Conservation (phyloP, 805 yeast species). For the Hanseniaspora meyeri region DNA sequence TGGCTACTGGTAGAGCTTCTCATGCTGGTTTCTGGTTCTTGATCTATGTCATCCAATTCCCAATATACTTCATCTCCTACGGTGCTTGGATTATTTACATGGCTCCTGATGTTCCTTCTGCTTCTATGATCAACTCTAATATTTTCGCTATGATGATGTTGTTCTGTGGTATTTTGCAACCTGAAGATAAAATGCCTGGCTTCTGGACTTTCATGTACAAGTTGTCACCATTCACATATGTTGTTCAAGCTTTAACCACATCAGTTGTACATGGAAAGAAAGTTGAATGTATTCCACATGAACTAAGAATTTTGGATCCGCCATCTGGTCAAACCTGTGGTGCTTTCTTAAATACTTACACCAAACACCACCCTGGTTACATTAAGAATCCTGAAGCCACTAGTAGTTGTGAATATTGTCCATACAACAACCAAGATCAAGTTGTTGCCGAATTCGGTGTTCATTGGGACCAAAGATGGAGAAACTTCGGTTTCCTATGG, state of each 20-base stretch:
- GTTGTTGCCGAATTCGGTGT: slow-evolving; percentile 39
- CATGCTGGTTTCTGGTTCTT: slow-evolving; percentile 44
- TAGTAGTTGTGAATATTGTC: slow-evolving; percentile 49
- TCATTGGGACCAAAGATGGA: slow-evolving; percentile 44
- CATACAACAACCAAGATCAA: slow-evolving; percentile 42
- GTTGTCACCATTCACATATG: slow-evolving; percentile 38
- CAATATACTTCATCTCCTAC: slow-evolving; percentile 38
- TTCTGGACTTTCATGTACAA: slow-evolving; percentile 41
- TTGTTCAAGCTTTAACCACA: slow-evolving; percentile 33
- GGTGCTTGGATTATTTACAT: slow-evolving; percentile 40
- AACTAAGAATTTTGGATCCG: slow-evolving; percentile 31
- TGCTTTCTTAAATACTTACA: slow-evolving; percentile 29
- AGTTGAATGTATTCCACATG: slow-evolving; percentile 30
- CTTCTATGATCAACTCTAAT: slow-evolving; percentile 32
- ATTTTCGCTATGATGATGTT: slow-evolving; percentile 43
- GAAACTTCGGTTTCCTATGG: slow-evolving; percentile 49
- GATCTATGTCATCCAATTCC: slow-evolving; percentile 38
- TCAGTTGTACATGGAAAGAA: slow-evolving; percentile 31
- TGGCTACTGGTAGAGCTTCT: slow-evolving; percentile 33
- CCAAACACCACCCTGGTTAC: slow-evolving; percentile 34
- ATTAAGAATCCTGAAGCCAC: slow-evolving; percentile 35
- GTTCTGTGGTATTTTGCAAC: slow-evolving; percentile 43
- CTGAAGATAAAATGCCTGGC: slow-evolving; percentile 33
- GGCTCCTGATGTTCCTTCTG: slow-evolving; percentile 34
- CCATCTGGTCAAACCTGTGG: slow-evolving; percentile 41